Evolutionary conservation across 768 basidiomycete genomes (phyloP).

Genomic region (Suillus hirtellus): DNA sequence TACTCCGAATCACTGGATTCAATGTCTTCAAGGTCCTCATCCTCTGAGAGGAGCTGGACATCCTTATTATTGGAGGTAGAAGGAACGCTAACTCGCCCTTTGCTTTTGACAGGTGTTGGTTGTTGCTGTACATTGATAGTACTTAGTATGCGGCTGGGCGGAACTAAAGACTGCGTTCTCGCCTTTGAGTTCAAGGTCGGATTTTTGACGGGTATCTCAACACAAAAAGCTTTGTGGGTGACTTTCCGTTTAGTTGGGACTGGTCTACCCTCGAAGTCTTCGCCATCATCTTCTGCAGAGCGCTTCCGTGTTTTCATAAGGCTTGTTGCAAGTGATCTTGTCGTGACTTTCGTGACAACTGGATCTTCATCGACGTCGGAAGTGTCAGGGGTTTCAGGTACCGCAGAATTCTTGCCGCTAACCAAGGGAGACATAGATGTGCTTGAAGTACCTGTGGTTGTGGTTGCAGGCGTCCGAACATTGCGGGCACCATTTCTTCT

Average conservation of each 20-base stretch:
- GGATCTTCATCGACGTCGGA: constrained; percentile 37
- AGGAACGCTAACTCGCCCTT: constrained; percentile 25
- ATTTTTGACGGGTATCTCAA: constrained; percentile 14
- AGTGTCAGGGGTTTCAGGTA: constrained; percentile 54
- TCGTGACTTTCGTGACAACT: constrained; percentile 4
- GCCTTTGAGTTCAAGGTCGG: constrained; percentile 25
- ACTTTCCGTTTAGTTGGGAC: constrained; percentile 36
- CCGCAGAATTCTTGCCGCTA: constrained; percentile 46
- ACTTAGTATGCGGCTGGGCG: constrained; percentile 19
- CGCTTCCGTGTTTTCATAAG: constrained; percentile 29
- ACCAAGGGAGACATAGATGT: constrained; percentile 52
- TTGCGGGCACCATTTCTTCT: constrained; percentile 19
- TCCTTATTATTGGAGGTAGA: constrained; percentile 33
- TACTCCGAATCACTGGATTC: constrained; percentile 63
- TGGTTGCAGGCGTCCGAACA: constrained; percentile 24
- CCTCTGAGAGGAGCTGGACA: constrained; percentile 32
- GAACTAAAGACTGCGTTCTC: constrained; percentile 15
- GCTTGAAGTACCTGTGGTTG: constrained; percentile 35
- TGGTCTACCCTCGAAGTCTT: constrained; percentile 16
- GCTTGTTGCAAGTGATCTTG: constrained; percentile 1
- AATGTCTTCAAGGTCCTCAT: constrained; percentile 48
- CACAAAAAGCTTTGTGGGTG: constrained; percentile 28
- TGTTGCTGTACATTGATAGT: constrained; percentile 10
- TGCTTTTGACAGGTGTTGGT: constrained; percentile 25
- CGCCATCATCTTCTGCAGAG: constrained; percentile 34